A percentile compares a stretch with the other conserved stretches of the same genome.
Conservation (phyloP, 257 asterid species). For the Ocimum tenuiflorum region DNA sequence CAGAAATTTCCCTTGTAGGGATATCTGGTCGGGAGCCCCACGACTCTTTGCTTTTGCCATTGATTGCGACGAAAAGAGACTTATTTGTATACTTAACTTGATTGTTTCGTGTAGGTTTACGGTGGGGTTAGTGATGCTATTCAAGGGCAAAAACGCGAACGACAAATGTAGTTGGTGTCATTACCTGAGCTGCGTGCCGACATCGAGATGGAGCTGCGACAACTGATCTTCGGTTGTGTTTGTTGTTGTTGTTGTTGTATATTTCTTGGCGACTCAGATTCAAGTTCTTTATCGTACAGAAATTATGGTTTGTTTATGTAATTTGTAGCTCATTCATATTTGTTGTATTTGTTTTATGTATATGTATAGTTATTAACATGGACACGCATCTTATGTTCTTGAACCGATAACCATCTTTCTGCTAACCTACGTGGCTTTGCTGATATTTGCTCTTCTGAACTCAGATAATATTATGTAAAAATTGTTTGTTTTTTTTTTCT, state of each 20-base stretch:
- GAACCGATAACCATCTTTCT: too few species aligned
- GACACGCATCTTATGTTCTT: too few species aligned
- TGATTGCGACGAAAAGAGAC: neutral
- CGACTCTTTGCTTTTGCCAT: neutral
- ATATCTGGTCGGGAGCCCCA: too few species aligned
- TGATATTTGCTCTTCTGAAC: too few species aligned
- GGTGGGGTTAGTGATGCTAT: slow-evolving; percentile 62
- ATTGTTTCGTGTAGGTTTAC: slow-evolving; percentile 38
- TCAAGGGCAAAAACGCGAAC: slow-evolving; percentile 65
- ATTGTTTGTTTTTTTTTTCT: too few species aligned
- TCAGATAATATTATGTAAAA: too few species aligned
- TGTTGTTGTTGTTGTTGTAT: neutral
- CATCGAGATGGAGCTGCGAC: slow-evolving; percentile 76
- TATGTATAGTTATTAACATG: neutral
- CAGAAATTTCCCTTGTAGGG: too few species aligned
- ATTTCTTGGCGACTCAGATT: neutral
- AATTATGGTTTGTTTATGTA: slow-evolving; percentile 7
- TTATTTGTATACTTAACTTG: neutral
- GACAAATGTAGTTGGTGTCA: slow-evolving; percentile 83
- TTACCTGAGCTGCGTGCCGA: slow-evolving; percentile 82
- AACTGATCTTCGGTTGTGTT: slow-evolving; percentile 28
- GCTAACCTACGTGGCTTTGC: too few species aligned
- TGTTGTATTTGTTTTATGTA: slow-evolving; percentile 8
- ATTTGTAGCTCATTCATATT: slow-evolving; percentile 9
- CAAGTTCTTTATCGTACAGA: neutral